phyloP scores from a whole-genome alignment of 148 eudicot genomes.

The Cornus suecica region DNA sequence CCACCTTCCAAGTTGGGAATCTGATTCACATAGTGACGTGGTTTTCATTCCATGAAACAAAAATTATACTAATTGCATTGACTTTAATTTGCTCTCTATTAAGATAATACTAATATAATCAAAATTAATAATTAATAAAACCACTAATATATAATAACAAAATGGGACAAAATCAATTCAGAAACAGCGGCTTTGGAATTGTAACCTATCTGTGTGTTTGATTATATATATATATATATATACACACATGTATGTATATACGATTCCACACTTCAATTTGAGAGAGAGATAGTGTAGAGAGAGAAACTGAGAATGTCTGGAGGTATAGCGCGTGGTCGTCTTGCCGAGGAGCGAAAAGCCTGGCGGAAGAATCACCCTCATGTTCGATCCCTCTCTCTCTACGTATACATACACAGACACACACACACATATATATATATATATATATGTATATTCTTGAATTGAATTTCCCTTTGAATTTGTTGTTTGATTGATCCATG shows the following conservation, averaged over 20 bases:
- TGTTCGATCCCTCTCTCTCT: constrained; percentile 25
- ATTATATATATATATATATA: too few species aligned
- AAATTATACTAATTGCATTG: background rate
- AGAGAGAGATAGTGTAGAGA: constrained; percentile 16
- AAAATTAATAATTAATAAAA: too few species aligned
- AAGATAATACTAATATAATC: background rate
- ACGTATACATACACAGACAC: background rate
- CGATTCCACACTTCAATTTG: background rate
- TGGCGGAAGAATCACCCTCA: constrained; percentile 95
- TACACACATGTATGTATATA: too few species aligned
- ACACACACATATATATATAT: too few species aligned
- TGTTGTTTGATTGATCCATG: background rate
- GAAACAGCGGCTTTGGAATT: too few species aligned
- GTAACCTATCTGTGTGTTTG: too few species aligned
- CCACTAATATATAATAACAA: too few species aligned
- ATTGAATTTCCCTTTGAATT: background rate
- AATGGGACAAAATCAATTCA: too few species aligned
- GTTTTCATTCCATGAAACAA: constrained; percentile 11
- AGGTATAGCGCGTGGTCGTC: constrained; percentile 82
- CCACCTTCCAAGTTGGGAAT: too few species aligned
- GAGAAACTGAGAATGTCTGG: constrained; percentile 41
- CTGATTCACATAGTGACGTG: constrained; percentile 16
- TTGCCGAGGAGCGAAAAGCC: constrained; percentile 73
- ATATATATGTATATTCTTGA: background rate
- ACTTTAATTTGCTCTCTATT: background rate